These are phyloP conservation scores for Aspergillus sergii DNA, from an alignment of 2,329 filamentous ascomycete species.

Conservation along the genomic window DNA sequence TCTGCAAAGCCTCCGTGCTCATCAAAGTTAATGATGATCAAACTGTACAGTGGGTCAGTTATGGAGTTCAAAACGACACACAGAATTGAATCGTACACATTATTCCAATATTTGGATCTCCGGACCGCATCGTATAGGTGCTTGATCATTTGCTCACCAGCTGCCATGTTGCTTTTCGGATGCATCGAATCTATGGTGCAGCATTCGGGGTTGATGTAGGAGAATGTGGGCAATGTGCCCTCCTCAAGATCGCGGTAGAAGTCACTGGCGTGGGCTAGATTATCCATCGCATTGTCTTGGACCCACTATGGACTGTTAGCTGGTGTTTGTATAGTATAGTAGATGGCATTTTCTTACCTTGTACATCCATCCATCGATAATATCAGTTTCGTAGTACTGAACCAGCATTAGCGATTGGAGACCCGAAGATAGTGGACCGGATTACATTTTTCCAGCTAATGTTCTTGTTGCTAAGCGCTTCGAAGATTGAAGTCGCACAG, in stretches of 20 bases:
- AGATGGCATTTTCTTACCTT: slow-evolving; percentile 19
- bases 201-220: slow-evolving; percentile 51
- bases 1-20: slow-evolving; percentile 47
- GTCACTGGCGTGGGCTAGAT: slow-evolving; percentile 31
- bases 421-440: background rate
- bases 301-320: slow-evolving; percentile 30
- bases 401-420: background rate
- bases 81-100: slow-evolving; percentile 21
- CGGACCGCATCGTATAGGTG: slow-evolving; percentile 48
- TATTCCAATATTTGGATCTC: slow-evolving; percentile 43
- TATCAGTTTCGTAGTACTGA: slow-evolving; percentile 43
- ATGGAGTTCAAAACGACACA: background rate
- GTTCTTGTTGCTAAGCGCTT: slow-evolving; percentile 38
- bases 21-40: slow-evolving; percentile 46
- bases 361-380: slow-evolving; percentile 41
- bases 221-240: slow-evolving; percentile 69
- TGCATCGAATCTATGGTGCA: slow-evolving; percentile 43
- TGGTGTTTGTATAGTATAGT: background rate
- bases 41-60: slow-evolving; percentile 16
- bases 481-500: slow-evolving; percentile 42
- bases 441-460: slow-evolving; percentile 43
- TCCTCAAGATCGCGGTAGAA: slow-evolving; percentile 69
- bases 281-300: slow-evolving; percentile 40
- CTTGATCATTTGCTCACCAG: slow-evolving; percentile 44
- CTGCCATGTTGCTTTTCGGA: slow-evolving; percentile 41